These are phyloP conservation scores for Pleurotus pulmonarius DNA, from an alignment of 768 basidiomycete species.

Conservation along the genomic window DNA sequence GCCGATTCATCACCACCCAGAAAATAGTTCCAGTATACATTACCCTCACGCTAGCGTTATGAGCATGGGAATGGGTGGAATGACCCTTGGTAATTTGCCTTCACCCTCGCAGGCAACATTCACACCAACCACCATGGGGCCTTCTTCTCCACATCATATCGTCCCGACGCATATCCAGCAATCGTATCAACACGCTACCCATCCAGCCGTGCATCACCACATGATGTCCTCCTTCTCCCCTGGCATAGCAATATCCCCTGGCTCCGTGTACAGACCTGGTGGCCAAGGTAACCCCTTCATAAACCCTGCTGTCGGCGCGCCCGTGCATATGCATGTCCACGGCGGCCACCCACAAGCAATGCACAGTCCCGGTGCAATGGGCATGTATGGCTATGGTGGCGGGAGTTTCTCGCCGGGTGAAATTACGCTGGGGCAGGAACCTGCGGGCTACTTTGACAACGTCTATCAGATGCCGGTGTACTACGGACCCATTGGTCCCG, in stretches of 20 bases:
- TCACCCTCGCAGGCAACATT: slow-evolving; percentile 1
- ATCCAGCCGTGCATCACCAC: slow-evolving; percentile 9
- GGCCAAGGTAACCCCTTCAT: slow-evolving; percentile 35
- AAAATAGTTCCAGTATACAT: not conserved
- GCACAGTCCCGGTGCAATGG: slow-evolving; percentile 18
- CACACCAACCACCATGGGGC: slow-evolving; percentile 2
- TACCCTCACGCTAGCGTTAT: not conserved
- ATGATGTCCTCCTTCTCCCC: slow-evolving; percentile 55
- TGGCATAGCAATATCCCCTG: slow-evolving; percentile 68
- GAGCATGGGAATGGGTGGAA: slow-evolving; percentile 6
- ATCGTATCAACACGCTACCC: slow-evolving; percentile 12
- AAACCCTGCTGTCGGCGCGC: slow-evolving; percentile 45
- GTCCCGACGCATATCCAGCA: slow-evolving; percentile 9
- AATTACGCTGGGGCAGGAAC: slow-evolving; percentile 21
- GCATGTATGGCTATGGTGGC: slow-evolving; percentile 23
- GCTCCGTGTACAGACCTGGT: slow-evolving; percentile 63
- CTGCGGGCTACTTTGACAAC: slow-evolving; percentile 40
- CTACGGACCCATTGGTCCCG: slow-evolving; percentile 4
- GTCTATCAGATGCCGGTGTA: slow-evolving; percentile 33
- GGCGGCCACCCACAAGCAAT: slow-evolving; percentile 8
- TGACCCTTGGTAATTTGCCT: not conserved
- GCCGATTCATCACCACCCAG: slow-evolving; percentile 9
- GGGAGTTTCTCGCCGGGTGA: slow-evolving; percentile 21
- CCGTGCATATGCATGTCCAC: slow-evolving; percentile 26
- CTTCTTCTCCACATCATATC: slow-evolving; percentile 5